Percentiles rank a stretch among this genome's conserved stretches.
Evolutionary conservation across 148 eudicot species (phyloP).

Genomic region (Rhododendron williamsianum): DNA sequence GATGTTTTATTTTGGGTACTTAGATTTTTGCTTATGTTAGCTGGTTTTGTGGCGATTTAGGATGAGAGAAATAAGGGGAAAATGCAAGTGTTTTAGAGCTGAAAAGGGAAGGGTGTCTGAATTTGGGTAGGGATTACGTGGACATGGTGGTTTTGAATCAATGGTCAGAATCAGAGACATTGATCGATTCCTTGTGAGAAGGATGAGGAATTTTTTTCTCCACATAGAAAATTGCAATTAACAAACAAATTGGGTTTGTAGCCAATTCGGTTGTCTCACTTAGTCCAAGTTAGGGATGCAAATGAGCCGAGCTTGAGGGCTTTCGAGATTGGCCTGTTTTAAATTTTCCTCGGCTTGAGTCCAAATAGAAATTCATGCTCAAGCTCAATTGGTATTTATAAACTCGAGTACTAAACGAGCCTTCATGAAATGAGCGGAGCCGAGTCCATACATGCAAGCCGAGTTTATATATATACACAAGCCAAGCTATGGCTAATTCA

Average conservation of each 20-base stretch:
- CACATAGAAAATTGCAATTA: not conserved
- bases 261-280: not conserved
- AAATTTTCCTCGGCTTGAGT: no score
- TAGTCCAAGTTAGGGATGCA: no score
- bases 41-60: not conserved
- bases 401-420: no score
- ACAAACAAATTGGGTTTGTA: not conserved
- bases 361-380: no score
- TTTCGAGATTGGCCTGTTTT: no score
- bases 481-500: no score
- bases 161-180: conserved; percentile 7
- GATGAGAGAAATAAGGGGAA: not conserved
- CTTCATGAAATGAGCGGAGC: no score
- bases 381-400: no score
- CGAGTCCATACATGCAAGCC: no score
- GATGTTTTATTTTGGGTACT: not conserved
- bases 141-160: conserved; percentile 10
- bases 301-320: no score
- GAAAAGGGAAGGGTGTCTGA: not conserved
- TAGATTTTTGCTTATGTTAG: not conserved
- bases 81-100: not conserved
- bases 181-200: conserved; percentile 3
- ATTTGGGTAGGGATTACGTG: conserved; percentile 5
- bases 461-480: no score
- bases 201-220: not conserved